A percentile compares a stretch with the other conserved stretches of the same genome.
phyloP scores from a whole-genome alignment of 2,329 filamentous ascomycete genomes.

The Hortaea werneckii region DNA sequence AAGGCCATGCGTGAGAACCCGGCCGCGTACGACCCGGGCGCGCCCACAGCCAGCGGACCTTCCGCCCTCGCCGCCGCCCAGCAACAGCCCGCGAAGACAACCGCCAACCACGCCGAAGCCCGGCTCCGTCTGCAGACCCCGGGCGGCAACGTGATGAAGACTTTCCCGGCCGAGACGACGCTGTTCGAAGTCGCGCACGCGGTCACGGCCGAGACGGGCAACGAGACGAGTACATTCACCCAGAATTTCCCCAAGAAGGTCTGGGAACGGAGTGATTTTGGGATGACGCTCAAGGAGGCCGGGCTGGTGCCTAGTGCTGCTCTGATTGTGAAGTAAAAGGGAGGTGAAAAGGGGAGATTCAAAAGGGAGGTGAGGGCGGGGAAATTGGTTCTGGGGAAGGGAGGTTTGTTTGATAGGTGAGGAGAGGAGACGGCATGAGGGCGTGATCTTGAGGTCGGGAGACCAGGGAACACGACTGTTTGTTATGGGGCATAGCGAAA shows the following conservation, averaged over 20 bases:
- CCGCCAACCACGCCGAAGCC: conserved; percentile 66
- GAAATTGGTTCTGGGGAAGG: no score
- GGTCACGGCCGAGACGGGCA: conserved; percentile 59
- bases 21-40: conserved; percentile 40
- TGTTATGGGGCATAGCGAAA: no score
- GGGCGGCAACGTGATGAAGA: conserved; percentile 72
- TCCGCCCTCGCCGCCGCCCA: conserved; percentile 30
- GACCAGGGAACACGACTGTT: no score
- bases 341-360: no score
- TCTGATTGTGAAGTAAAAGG: conserved; percentile 51
- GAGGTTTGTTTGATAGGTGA: no score
- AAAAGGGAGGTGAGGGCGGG: no score
- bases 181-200: conserved; percentile 82
- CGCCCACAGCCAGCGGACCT: conserved; percentile 35
- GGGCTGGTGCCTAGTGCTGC: conserved; percentile 86
- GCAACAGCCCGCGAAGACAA: conserved; percentile 47
- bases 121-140: conserved; percentile 71
- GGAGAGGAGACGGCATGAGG: no score
- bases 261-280: conserved; percentile 62
- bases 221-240: conserved; percentile 64
- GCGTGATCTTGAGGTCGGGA: no score
- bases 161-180: conserved; percentile 78
- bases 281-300: conserved; percentile 84
- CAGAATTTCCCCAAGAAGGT: conserved; percentile 82
- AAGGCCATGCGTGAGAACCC: conserved; percentile 81